Conservation (phyloP, 148 eudicot species). For the Rhododendron henanense region DNA sequence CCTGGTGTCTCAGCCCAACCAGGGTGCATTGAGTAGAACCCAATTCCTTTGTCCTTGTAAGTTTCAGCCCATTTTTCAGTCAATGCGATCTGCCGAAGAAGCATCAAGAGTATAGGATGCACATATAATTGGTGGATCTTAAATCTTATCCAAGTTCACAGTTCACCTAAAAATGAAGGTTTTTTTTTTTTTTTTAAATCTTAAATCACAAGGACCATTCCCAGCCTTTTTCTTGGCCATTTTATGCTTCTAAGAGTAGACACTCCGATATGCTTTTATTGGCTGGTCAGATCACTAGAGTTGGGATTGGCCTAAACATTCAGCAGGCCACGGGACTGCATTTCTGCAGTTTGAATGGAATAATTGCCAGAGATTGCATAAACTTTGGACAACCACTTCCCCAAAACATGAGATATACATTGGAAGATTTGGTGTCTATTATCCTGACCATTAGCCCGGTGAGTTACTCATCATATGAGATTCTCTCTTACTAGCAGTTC, state of each 20-base stretch:
- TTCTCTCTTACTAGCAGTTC: background rate
- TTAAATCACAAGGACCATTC: background rate
- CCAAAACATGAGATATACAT: background rate
- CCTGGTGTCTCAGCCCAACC: conserved; percentile 99
- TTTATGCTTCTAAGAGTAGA: background rate
- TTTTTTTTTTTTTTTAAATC: background rate
- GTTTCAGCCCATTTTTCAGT: conserved; percentile 87
- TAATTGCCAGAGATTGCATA: background rate
- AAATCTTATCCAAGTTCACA: background rate
- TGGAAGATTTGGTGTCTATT: background rate
- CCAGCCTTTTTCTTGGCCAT: background rate
- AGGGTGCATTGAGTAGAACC: conserved; percentile 75
- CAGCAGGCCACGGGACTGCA: background rate
- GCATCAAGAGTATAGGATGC: background rate
- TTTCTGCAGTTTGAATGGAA: background rate
- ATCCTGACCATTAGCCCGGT: background rate
- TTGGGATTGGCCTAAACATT: background rate
- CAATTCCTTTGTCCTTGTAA: conserved; percentile 30
- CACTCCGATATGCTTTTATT: background rate
- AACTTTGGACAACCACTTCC: background rate
- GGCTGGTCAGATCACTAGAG: background rate
- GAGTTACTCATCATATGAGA: background rate
- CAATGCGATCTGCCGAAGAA: conserved; percentile 60
- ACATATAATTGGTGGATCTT: background rate
- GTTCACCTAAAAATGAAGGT: background rate